Percentiles rank a stretch among this genome's conserved stretches.
Conservation (phyloP, 495 filamentous ascomycete species). For the Pyrenopolyporus hunteri region DNA sequence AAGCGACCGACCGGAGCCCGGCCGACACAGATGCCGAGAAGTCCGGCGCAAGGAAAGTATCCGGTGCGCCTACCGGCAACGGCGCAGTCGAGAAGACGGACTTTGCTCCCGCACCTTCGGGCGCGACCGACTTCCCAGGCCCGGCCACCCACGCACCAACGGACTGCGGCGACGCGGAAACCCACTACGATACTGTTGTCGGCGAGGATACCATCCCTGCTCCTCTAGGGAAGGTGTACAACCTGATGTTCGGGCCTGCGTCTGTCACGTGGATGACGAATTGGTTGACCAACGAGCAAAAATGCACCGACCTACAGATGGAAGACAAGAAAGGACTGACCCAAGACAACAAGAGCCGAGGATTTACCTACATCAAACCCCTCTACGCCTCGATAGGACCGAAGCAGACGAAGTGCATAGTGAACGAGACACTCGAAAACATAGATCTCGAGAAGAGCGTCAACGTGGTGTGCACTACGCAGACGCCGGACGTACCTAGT, state of each 20-base stretch:
- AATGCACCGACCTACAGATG: constrained; percentile 83
- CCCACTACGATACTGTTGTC: constrained; percentile 82
- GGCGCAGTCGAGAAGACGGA: constrained; percentile 59
- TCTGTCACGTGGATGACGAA: constrained; percentile 82
- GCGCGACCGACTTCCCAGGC: constrained; percentile 76
- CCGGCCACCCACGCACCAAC: constrained; percentile 83
- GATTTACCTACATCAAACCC: constrained; percentile 91
- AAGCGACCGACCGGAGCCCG: constrained; percentile 64
- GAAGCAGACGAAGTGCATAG: constrained; percentile 93
- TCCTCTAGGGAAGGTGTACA: constrained; percentile 91
- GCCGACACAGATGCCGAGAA: constrained; percentile 68
- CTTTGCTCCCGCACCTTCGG: constrained; percentile 54
- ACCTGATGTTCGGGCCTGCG: constrained; percentile 79
- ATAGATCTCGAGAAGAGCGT: constrained; percentile 88
- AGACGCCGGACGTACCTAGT: constrained; percentile 94
- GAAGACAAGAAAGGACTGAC: constrained; percentile 80
- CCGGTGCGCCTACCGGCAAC: constrained; percentile 59
- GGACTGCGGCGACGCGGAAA: constrained; percentile 74
- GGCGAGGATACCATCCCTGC: constrained; percentile 87
- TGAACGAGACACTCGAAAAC: constrained; percentile 78
- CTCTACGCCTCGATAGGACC: constrained; percentile 84
- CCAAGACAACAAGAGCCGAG: constrained; percentile 72
- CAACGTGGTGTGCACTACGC: constrained; percentile 76
- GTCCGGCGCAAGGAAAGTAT: constrained; percentile 68
- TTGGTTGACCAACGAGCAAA: constrained; percentile 85